Conservation (phyloP, 2,329 filamentous ascomycete species). For the Hypomyces rosellus region DNA sequence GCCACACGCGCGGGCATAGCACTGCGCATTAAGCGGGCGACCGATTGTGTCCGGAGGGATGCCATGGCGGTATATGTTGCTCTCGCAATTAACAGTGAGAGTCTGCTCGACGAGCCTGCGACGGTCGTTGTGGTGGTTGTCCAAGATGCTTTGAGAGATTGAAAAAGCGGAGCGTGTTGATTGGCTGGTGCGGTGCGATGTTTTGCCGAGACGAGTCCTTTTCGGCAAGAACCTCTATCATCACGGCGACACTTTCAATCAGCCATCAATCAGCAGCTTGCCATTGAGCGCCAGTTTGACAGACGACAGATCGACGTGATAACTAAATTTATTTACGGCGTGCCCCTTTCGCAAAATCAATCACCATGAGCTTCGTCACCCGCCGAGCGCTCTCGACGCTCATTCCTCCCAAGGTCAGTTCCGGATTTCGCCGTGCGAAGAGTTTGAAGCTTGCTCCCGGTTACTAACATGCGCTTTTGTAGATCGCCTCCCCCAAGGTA, state of each 20-base stretch:
- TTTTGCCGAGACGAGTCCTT: conserved; percentile 46
- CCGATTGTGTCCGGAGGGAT: conserved; percentile 53
- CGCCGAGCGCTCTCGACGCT: conserved; percentile 94
- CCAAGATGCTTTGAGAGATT: conserved; percentile 13
- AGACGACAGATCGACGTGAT: conserved; percentile 26
- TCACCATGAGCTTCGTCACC: conserved; percentile 86
- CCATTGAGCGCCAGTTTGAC: conserved; percentile 29
- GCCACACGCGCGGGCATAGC: conserved; percentile 33
- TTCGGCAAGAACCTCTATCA: conserved; percentile 32
- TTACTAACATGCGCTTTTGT: conserved; percentile 32
- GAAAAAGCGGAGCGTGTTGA: conserved; percentile 25
- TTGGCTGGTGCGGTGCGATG: conserved; percentile 37
- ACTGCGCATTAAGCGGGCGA: conserved; percentile 46
- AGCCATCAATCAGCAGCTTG: conserved; percentile 17
- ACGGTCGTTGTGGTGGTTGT: conserved; percentile 23
- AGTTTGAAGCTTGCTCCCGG: conserved; percentile 19
- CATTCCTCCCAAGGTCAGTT: conserved; percentile 91
- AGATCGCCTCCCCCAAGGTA: conserved; percentile 84
- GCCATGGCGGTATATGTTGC: conserved; percentile 47
- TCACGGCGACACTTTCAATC: conserved; percentile 20
- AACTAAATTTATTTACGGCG: conserved; percentile 18
- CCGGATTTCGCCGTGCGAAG: conserved; percentile 18
- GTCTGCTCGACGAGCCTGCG: conserved; percentile 3
- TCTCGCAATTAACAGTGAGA: conserved; percentile 19
- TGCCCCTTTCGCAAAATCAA: conserved; percentile 21